Conservation (phyloP, 345 rosid species). For the Laguncularia racemosa region DNA sequence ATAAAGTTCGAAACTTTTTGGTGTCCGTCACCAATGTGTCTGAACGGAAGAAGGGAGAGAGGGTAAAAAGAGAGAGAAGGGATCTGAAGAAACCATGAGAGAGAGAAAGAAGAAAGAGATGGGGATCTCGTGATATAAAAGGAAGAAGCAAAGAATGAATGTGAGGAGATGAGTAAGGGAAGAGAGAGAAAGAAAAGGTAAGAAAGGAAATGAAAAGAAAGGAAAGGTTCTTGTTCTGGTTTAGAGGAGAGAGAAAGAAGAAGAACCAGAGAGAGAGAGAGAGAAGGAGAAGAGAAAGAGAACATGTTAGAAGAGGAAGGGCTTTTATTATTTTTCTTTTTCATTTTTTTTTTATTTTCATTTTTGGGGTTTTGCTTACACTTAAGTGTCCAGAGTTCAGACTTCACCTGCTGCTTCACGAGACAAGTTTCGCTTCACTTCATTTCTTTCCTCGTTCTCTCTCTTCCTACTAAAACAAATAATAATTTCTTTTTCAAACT, state of each 20-base stretch:
- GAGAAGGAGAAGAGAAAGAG: constrained; percentile 1
- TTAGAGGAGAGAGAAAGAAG: background rate
- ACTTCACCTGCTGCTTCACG: constrained; percentile 11
- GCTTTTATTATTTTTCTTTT: background rate
- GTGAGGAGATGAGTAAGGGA: constrained; percentile 2
- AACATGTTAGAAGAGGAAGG: background rate
- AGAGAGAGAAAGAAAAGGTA: background rate
- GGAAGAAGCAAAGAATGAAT: constrained; percentile 17
- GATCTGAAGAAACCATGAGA: too few species aligned
- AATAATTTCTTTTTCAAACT: too few species aligned
- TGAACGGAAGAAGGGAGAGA: constrained; percentile 8
- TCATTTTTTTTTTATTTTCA: background rate
- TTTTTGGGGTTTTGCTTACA: too few species aligned
- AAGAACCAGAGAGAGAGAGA: background rate
- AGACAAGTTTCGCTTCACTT: constrained; percentile 5
- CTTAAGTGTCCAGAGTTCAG: background rate
- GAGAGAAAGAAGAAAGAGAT: background rate
- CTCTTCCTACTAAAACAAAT: too few species aligned
- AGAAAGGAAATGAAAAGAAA: constrained; percentile 2
- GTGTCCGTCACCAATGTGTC: constrained; percentile 28
- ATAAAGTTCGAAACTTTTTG: too few species aligned
- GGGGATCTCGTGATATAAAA: constrained; percentile 21
- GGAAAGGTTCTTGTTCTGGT: background rate
- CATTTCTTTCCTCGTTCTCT: too few species aligned
- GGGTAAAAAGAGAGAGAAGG: background rate